A percentile compares a stretch with the other conserved stretches of the same genome.
Evolutionary conservation across 192 early-diverging fungal genomes (phyloP).

Genomic region (Podila epigama): DNA sequence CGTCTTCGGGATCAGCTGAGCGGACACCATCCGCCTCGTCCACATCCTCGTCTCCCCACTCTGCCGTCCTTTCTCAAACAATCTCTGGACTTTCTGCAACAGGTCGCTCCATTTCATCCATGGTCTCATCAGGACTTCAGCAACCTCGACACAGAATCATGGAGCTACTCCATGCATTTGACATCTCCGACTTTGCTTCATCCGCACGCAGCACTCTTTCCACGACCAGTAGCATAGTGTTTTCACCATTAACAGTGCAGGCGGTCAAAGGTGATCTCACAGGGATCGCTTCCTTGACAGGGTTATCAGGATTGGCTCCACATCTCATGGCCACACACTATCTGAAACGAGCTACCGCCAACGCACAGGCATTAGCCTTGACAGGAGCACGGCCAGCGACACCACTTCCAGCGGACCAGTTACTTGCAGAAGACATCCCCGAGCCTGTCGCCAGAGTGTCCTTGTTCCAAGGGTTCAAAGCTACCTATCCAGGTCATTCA

Average conservation of each 20-base stretch:
- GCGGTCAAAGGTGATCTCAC: conserved; percentile 61
- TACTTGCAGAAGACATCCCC: conserved; percentile 59
- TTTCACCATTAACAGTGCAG: conserved; percentile 60
- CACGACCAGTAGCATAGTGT: conserved; percentile 55
- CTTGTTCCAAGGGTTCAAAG: conserved; percentile 62
- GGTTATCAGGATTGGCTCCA: conserved; percentile 52
- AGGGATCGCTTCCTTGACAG: conserved; percentile 48
- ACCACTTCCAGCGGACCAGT: conserved; percentile 30
- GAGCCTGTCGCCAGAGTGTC: conserved; percentile 60
- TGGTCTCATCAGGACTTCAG: conserved; percentile 43
- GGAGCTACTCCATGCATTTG: conserved; percentile 40
- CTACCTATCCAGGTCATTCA: conserved; percentile 57
- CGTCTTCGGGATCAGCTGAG: too few relatives aligned
- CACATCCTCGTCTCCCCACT: not conserved
- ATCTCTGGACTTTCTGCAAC: conserved; percentile 38
- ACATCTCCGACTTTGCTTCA: conserved; percentile 35
- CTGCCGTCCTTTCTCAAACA: conserved; percentile 36
- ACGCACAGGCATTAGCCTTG: conserved; percentile 22
- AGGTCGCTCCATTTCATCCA: conserved; percentile 23
- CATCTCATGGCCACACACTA: conserved; percentile 57
- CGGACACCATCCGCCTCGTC: not conserved
- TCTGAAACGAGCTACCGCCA: conserved; percentile 26
- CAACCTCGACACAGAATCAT: conserved; percentile 36
- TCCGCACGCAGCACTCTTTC: conserved; percentile 34
- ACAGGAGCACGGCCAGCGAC: conserved; percentile 14